These are phyloP conservation scores for Lasiodiplodia sp. DNA, from an alignment of 2,329 filamentous ascomycete species.

Conservation along the genomic window DNA sequence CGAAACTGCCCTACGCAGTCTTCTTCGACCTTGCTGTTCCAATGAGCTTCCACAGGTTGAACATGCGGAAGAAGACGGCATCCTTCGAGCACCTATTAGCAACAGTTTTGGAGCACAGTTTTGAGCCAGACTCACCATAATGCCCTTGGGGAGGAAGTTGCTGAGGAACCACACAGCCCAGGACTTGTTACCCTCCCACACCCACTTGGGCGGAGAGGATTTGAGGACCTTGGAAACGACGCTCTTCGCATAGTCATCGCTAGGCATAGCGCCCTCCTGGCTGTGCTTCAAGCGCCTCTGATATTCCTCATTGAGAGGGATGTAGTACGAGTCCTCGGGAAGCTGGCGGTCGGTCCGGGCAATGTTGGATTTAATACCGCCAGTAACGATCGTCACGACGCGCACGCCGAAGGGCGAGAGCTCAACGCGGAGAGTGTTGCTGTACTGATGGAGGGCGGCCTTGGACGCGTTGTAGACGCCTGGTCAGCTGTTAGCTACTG, in stretches of 20 bases:
- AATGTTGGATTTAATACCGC: slow-evolving; percentile 67
- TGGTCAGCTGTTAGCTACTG: slow-evolving; percentile 60
- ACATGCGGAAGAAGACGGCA: slow-evolving; percentile 57
- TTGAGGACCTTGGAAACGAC: slow-evolving; percentile 62
- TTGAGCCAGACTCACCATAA: slow-evolving; percentile 42
- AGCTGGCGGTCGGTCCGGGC: slow-evolving; percentile 60
- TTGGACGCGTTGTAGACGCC: slow-evolving; percentile 41
- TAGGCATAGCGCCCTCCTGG: slow-evolving; percentile 61
- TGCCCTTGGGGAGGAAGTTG: slow-evolving; percentile 54
- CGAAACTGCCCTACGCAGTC: slow-evolving; percentile 24
- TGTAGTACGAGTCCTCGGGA: slow-evolving; percentile 58
- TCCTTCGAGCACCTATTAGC: slow-evolving; percentile 43
- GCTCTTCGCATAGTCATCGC: slow-evolving; percentile 60
- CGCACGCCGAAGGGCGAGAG: slow-evolving; percentile 59
- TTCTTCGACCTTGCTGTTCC: slow-evolving; percentile 46
- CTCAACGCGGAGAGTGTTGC: slow-evolving; percentile 56
- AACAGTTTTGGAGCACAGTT: not conserved
- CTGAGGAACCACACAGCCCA: slow-evolving; percentile 58
- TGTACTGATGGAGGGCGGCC: slow-evolving; percentile 38
- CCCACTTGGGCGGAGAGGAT: slow-evolving; percentile 36
- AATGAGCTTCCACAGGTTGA: slow-evolving; percentile 58
- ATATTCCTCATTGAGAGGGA: slow-evolving; percentile 61
- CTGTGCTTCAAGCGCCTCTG: slow-evolving; percentile 59
- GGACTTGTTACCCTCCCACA: slow-evolving; percentile 46
- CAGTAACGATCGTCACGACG: slow-evolving; percentile 61